Evolutionary conservation across 805 yeast genomes (phyloP), one percentile per base, ranked within the genome.

Genomic region (Candida saitoana): DNA sequence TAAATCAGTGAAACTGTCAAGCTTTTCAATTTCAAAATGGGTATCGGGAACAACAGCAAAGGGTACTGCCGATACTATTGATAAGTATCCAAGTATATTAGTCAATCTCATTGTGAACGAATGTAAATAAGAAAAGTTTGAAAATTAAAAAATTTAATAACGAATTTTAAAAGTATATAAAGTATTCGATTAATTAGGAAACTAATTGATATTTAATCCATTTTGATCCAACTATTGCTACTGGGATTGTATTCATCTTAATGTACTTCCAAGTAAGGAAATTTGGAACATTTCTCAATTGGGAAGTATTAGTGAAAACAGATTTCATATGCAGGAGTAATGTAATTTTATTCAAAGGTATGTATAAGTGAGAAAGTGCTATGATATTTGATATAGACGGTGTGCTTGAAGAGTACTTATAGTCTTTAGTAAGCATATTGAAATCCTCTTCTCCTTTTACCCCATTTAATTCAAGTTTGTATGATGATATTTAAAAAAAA

Each of bases 21-120:
- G 18, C 3, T 38, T 44, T n/a, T 44, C 31, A n/a, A 58, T 38
- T 12, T 52, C 53, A 34, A 52, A 54, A 14, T 45, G 30, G 24
- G 55, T 33, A 9, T 49, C 47, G 5, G 45, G 49, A n/a, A 52
- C 51, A 1, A 63, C 59, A 7, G 39, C 36, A 32, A 54, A 25
- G 5, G 64, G 61, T 15, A 52, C 19, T 27, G 62, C 63, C 16
- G 35, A 18, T n/a, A 33, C 47, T 22, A 46, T 33, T 19, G 45
- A 18, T 15, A 41, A 24, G 14, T 37, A 35, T 16, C 39, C 19
- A 41, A 41, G 37, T 34, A 43, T 29, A 29, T 14, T 29, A 6
- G 32, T 11, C 32, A 29, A 29, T 29, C 16, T 29, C 32, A 29
- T 29, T 14, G 32, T 29, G n/a, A 29, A 29, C 16, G 32, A 29